phyloP scores from a whole-genome alignment of 352 stramenopile genomes.

The Phytophthora cactorum region DNA sequence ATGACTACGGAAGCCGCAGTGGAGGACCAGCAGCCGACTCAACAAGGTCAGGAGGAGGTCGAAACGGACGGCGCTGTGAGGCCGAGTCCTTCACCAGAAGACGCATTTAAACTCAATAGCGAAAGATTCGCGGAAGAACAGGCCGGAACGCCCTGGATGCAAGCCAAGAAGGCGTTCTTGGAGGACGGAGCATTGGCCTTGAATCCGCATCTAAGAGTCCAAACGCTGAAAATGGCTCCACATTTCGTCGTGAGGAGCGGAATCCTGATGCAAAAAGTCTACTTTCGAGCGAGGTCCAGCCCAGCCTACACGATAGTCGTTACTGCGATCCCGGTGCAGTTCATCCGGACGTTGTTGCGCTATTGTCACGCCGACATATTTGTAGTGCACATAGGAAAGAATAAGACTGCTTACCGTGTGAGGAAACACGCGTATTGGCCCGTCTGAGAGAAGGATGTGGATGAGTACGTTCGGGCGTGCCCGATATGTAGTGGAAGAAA shows the following conservation, averaged over 20 bases:
- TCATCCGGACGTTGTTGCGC: no score
- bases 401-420: no score
- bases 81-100: not conserved
- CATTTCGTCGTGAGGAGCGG: not conserved
- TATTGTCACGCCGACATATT: no score
- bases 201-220: not conserved
- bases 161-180: not conserved
- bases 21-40: not conserved
- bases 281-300: not conserved
- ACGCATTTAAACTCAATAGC: not conserved
- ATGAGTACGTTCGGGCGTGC: no score
- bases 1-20: not conserved
- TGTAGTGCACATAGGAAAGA: no score
- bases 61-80: not conserved
- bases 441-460: no score
- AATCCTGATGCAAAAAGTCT: not conserved
- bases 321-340: not conserved
- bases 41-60: not conserved
- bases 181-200: not conserved
- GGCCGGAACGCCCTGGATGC: not conserved
- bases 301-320: not conserved
- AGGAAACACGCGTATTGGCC: no score
- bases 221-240: not conserved
- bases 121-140: not conserved
- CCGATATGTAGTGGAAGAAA: no score